Evolutionary conservation across 2,329 filamentous ascomycete genomes (phyloP).

Genomic region (Celoporthe dispersa): DNA sequence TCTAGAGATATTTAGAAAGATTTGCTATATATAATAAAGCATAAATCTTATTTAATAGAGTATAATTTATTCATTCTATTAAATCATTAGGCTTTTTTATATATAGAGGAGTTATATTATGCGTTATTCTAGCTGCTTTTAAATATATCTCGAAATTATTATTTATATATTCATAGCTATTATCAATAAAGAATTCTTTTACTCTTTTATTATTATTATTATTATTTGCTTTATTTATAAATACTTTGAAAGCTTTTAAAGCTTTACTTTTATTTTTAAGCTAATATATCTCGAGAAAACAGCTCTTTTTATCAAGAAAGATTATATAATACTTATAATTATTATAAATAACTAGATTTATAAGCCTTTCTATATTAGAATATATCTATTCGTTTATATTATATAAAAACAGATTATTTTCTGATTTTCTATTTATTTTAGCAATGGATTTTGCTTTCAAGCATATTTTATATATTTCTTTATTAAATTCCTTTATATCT

Average conservation of each 20-base stretch:
- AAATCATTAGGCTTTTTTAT: neutral
- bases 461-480: conserved; percentile 4
- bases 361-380: neutral
- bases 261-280: conserved; percentile 11
- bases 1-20: neutral
- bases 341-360: conserved; percentile 10
- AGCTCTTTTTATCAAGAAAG: conserved; percentile 17
- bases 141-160: conserved; percentile 3
- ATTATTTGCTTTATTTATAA: conserved; percentile 13
- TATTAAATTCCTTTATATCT: neutral
- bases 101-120: conserved; percentile 2
- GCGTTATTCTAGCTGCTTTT: neutral
- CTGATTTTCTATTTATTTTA: neutral
- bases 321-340: conserved; percentile 20
- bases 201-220: conserved; percentile 18
- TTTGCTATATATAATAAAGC: conserved; percentile 13
- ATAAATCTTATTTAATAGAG: neutral
- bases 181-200: conserved; percentile 18
- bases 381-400: conserved; percentile 15
- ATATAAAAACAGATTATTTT: conserved; percentile 2
- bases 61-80: conserved; percentile 3
- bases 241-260: conserved; percentile 10
- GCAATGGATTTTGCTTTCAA: neutral
- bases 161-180: conserved; percentile 19
- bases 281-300: neutral